These are phyloP conservation scores for Ambrosia artemisiifolia DNA, from an alignment of 129 eudicot species.

Conservation along the genomic window DNA sequence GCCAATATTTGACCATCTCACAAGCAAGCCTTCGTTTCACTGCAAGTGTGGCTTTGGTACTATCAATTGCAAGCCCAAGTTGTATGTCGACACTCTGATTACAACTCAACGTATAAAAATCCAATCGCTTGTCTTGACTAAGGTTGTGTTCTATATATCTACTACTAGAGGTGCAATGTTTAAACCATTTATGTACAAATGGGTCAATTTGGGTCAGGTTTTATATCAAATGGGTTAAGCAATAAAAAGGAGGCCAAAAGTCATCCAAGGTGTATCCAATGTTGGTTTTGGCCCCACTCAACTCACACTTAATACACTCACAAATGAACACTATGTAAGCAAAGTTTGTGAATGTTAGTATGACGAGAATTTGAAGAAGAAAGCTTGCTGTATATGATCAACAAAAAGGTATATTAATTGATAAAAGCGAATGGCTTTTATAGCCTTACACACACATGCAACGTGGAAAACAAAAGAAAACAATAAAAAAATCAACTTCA, in stretches of 20 bases:
- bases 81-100: slow-evolving; percentile 91
- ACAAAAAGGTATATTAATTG: too few species aligned
- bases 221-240: neutral
- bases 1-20: slow-evolving; percentile 99
- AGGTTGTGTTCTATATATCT: neutral
- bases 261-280: neutral
- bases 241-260: neutral
- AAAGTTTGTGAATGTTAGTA: too few species aligned
- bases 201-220: neutral
- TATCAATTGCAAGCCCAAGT: slow-evolving; percentile 97
- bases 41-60: slow-evolving; percentile 96
- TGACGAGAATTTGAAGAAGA: too few species aligned
- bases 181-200: neutral
- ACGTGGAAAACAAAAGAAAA: too few species aligned
- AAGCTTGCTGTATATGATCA: too few species aligned
- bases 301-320: too few species aligned
- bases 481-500: too few species aligned
- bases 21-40: slow-evolving; percentile 98
- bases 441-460: too few species aligned
- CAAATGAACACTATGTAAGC: too few species aligned
- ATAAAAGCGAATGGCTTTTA: too few species aligned
- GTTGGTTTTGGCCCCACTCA: too few species aligned
- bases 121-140: neutral
- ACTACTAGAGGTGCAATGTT: neutral
- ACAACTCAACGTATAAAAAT: neutral